These are phyloP conservation scores for Cyberlindnera japonica DNA, from an alignment of 805 yeast genomes.

Conservation along the genomic window DNA sequence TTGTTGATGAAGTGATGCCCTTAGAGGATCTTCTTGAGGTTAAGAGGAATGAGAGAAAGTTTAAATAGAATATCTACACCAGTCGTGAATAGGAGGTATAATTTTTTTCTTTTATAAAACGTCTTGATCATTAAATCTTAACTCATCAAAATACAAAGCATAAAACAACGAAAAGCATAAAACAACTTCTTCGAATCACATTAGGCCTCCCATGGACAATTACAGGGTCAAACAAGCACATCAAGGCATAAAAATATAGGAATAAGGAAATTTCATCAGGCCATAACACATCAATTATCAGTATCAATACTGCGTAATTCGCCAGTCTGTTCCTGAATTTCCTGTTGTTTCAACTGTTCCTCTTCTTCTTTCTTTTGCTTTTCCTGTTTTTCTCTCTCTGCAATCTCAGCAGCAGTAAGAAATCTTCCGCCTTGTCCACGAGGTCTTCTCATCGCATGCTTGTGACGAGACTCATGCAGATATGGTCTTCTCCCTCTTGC, in stretches of 20 bases:
- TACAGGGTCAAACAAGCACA: not conserved
- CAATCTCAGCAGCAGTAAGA: constrained; percentile 84
- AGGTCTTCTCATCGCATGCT: constrained; percentile 98
- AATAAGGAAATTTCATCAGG: not conserved
- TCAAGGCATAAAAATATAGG: not conserved
- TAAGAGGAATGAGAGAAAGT: constrained; percentile 11
- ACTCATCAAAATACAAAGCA: constrained; percentile 1
- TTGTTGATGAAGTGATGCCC: constrained; percentile 30
- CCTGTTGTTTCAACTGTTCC: constrained; percentile 13
- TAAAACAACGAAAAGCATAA: not conserved
- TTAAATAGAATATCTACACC: too few species aligned
- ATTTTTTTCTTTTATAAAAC: not conserved
- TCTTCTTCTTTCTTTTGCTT: constrained; percentile 20
- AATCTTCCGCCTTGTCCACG: constrained; percentile 99
- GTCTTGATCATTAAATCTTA: constrained; percentile 1
- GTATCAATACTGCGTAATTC: constrained; percentile 6
- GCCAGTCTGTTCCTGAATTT: constrained; percentile 13
- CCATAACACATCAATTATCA: too few species aligned
- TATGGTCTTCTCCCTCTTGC: constrained; percentile 92
- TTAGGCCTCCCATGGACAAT: too few species aligned
- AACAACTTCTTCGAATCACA: not conserved
- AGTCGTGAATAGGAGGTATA: too few species aligned
- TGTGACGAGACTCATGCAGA: constrained; percentile 93
- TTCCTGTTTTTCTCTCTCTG: constrained; percentile 47
- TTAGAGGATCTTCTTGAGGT: constrained; percentile 28